Evolutionary conservation across 805 yeast species (phyloP), one percentile per base, ranked within the genome.

Genomic region (Cyberlindnera mrakii): DNA sequence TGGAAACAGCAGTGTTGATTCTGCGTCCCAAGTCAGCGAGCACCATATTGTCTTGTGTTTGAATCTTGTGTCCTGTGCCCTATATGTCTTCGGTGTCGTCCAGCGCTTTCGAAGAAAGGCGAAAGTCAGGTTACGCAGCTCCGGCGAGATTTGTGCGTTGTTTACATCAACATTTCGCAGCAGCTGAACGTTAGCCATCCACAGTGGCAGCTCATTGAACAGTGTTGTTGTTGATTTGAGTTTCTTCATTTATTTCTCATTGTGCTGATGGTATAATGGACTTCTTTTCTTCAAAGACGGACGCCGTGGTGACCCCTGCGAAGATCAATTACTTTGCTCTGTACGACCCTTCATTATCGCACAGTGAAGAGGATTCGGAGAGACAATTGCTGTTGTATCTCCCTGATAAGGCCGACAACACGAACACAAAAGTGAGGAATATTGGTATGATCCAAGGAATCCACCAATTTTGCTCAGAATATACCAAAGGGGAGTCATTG

Each of bases 21-120:
- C 87, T 75, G 56, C 81, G 71, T 29, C 95, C 93, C 46, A 85
- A 67, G 63, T 85, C 93, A 36, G 89, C 88, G 52, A 84, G 71
- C 58, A 84, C 91, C 91, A 84, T 85, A 13, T 31, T 47, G 32
- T 9, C 16, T 23, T 9, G 9, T 23, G 27, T 11, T 23, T 4
- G 17, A 18, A 10, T 33, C 13, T 33, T 17, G 19, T 8, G 15
- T 13, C 17, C 35, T n/a, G 8, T 14, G 33, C 11, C 16, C 14
- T 6, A 6, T 23, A 23, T 23, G 27, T 5, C 27, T 23, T 23
- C 11, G 27, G 11, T 5, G 27, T 23, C 27, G 27, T 23, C 27
- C 11, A 23, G 27, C 27, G 9, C 27, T 9, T 23, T 23, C 9
- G 27, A 23, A 23, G 27, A 23, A 23, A 23, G 27, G 27, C 27